Conservation (phyloP, 1,139 yeast genomes). For the Candida frijolesensis region DNA sequence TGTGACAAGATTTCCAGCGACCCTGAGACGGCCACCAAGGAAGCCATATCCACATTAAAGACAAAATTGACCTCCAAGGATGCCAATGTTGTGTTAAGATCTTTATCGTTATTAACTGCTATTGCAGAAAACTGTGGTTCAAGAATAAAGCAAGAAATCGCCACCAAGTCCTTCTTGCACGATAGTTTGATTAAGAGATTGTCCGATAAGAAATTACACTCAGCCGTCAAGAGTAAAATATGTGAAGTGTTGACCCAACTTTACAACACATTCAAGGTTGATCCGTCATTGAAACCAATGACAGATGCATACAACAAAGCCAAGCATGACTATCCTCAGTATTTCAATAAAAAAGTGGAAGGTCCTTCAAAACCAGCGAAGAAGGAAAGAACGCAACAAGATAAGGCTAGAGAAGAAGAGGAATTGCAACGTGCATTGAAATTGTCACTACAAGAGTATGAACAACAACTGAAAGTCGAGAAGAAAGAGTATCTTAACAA, state of each 20-base stretch:
- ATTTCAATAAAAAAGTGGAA: slow-evolving; percentile 24
- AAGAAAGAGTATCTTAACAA: slow-evolving; percentile 30
- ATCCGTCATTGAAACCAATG: slow-evolving; percentile 77
- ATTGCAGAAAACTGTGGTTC: slow-evolving; percentile 95
- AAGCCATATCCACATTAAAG: slow-evolving; percentile 53
- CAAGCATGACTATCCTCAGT: slow-evolving; percentile 44
- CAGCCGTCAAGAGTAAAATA: slow-evolving; percentile 64
- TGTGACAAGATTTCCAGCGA: slow-evolving; percentile 77
- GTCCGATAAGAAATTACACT: slow-evolving; percentile 61
- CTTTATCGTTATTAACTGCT: slow-evolving; percentile 71
- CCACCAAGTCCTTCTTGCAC: slow-evolving; percentile 66
- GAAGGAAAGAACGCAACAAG: slow-evolving; percentile 48
- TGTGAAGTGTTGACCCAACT: slow-evolving; percentile 72
- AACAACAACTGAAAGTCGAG: slow-evolving; percentile 26
- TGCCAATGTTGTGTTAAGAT: slow-evolving; percentile 78
- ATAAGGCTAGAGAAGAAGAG: slow-evolving; percentile 68
- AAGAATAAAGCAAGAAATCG: slow-evolving; percentile 78
- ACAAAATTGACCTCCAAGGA: slow-evolving; percentile 60
- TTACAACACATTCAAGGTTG: slow-evolving; percentile 56
- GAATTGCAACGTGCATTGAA: slow-evolving; percentile 79
- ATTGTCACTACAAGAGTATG: slow-evolving; percentile 71
- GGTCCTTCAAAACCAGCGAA: slow-evolving; percentile 67
- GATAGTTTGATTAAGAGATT: slow-evolving; percentile 55
- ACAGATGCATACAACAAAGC: slow-evolving; percentile 58
- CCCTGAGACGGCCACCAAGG: slow-evolving; percentile 63